phyloP scores from a whole-genome alignment of 257 asterid species.

The Nicotiana tabacum region DNA sequence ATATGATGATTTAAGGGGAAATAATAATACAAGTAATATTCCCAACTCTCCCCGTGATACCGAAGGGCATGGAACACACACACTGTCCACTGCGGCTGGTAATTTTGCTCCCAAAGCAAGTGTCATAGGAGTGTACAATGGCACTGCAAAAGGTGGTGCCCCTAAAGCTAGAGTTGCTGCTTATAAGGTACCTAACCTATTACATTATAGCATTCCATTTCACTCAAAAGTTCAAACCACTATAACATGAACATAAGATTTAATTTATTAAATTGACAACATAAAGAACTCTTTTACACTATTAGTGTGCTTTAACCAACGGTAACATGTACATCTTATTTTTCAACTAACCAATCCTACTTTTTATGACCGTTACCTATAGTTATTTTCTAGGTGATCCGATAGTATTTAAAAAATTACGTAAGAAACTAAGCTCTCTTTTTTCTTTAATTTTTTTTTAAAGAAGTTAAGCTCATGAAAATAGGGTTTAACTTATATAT shows the following conservation, averaged over 20 bases:
- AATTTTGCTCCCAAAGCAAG: constrained; percentile 53
- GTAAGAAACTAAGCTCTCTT: too few species aligned
- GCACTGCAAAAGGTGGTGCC: constrained; percentile 77
- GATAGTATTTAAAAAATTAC: too few species aligned
- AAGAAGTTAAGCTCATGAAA: background rate
- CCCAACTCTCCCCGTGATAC: constrained; percentile 32
- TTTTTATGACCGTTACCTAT: too few species aligned
- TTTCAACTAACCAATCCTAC: background rate
- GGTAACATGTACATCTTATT: too few species aligned
- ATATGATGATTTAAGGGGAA: constrained; percentile 14
- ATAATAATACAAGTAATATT: background rate
- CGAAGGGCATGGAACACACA: constrained; percentile 70
- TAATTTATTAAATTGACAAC: background rate
- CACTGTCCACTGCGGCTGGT: constrained; percentile 76
- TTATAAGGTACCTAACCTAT: constrained; percentile 13
- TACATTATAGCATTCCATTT: background rate
- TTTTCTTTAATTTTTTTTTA: too few species aligned
- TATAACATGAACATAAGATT: too few species aligned
- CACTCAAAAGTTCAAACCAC: background rate
- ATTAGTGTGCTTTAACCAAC: background rate
- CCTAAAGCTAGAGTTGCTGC: constrained; percentile 68
- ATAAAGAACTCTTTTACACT: too few species aligned
- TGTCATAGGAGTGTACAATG: constrained; percentile 38
- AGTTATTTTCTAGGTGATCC: background rate
- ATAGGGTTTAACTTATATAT: background rate